phyloP scores from a whole-genome alignment of 495 filamentous ascomycete species.

The Astrocystis sublimbata region DNA sequence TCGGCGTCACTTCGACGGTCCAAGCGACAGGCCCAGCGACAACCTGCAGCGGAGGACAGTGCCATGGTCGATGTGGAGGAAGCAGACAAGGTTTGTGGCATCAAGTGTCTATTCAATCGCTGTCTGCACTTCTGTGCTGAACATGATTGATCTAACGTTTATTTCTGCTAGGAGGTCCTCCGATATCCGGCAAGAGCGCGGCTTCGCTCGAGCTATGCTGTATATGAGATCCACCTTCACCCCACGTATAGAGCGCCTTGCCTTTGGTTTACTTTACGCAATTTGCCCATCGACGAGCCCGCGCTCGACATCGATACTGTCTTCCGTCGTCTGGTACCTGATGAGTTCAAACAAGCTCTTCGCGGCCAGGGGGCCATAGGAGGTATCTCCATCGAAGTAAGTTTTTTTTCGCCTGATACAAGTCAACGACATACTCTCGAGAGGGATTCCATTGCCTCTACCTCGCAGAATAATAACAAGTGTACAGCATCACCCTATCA shows the following conservation, averaged over 20 bases:
- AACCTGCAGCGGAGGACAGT: constrained; percentile 24
- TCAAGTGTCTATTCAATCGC: constrained; percentile 3
- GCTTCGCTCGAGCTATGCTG: constrained; percentile 55
- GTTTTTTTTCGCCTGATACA: constrained; percentile 46
- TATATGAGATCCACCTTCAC: constrained; percentile 61
- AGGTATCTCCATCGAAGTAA: constrained; percentile 74
- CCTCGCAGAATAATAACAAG: constrained; percentile 47
- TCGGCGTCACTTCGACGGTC: constrained; percentile 3
- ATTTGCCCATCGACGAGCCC: constrained; percentile 43
- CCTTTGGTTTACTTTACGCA: constrained; percentile 58
- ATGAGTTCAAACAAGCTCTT: constrained; percentile 58
- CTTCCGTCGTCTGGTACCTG: constrained; percentile 68
- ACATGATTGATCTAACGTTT: constrained; percentile 41
- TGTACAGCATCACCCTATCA: constrained; percentile 74
- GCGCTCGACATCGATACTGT: constrained; percentile 61
- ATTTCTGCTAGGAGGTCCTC: constrained; percentile 26
- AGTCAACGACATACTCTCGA: constrained; percentile 50
- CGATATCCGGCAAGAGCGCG: constrained; percentile 32
- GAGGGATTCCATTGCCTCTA: constrained; percentile 32
- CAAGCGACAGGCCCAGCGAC: neutral
- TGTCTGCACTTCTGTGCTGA: constrained; percentile 24
- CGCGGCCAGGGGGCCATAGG: constrained; percentile 65
- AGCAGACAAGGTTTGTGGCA: constrained; percentile 43
- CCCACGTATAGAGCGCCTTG: constrained; percentile 59
- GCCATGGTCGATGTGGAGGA: constrained; percentile 49